These are phyloP conservation scores for Jatropha curcas DNA, from an alignment of 345 rosid species.

Conservation along the genomic window DNA sequence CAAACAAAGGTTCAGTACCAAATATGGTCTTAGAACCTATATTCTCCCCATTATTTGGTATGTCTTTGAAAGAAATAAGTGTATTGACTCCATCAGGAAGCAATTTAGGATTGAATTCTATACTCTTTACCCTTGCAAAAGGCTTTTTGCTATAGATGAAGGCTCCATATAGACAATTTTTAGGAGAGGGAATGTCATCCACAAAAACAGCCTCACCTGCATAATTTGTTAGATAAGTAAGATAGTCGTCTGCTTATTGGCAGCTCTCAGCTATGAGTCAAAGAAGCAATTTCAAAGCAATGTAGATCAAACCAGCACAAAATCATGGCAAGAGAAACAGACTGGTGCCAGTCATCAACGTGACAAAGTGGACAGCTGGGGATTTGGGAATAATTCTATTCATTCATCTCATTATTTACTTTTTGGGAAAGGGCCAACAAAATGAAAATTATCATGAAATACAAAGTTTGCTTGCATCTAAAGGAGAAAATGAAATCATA, in stretches of 20 bases:
- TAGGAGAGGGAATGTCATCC: conserved; percentile 86
- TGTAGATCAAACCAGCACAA: not conserved
- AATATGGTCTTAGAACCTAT: conserved; percentile 48
- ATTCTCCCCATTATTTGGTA: conserved; percentile 67
- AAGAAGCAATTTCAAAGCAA: not conserved
- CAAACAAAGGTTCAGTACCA: conserved; percentile 57
- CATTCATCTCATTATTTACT: not conserved
- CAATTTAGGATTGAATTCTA: conserved; percentile 41
- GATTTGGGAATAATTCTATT: not conserved
- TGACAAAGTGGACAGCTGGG: not conserved
- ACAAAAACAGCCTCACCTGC: conserved; percentile 88
- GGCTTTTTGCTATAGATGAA: conserved; percentile 78
- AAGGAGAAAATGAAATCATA: not conserved
- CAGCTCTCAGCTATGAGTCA: not conserved
- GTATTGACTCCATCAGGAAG: conserved; percentile 45
- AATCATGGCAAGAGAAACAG: not conserved
- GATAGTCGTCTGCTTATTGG: not conserved
- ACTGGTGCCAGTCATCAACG: not conserved
- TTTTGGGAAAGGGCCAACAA: not conserved
- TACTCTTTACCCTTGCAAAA: conserved; percentile 56
- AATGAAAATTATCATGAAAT: not conserved
- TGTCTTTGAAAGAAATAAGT: conserved; percentile 64
- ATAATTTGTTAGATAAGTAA: conserved; percentile 25
- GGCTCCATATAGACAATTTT: conserved; percentile 70
- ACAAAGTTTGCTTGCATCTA: not conserved